Base-by-base conservation (phyloP, 23 red algal genomes). In the Gracilariopsis chorda region DNA sequence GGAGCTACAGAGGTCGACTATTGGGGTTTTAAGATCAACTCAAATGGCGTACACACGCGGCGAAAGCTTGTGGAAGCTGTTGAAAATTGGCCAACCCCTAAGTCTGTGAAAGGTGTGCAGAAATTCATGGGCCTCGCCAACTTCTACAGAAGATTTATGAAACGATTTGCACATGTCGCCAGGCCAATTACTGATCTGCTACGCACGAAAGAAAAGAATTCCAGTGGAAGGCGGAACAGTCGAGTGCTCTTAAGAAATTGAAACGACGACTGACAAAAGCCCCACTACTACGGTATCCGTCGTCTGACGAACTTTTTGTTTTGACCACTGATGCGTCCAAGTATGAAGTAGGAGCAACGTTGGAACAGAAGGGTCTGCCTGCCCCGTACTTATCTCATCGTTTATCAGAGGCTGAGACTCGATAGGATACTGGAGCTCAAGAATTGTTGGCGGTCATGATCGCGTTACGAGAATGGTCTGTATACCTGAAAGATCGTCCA, bases 361-460 rank as follows among this genome's bases (percentile, higher is more conserved):
- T 78, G 19, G 72, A 78, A 48, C 72, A 78, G 43, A 48, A 78
- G 16, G 23, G 23, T 12, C 72, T 48, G 16, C 72, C 39, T 78
- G 43, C 48, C 11, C 20, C 72, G 33, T 51, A 27, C 25, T 48
- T 78, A 17, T 78, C 29, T 17, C 72, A 78, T 27, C 44, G 72
- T 27, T 32, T 78, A 27, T 78, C 39, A 48, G 72, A 78, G 14
- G 19, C 72, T 13, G 43, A 78, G 39, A 51, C 32, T 39, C 13
- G 25, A 48, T 78, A 39, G 72, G 72, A 78, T 48, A 49, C 43
- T 48, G 36, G 72, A 51, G 72, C 44, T 48, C 72, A 78, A 78
- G 72, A 78, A 48, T 27, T 78, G 17, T 27, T 78, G 13, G 29
- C 1, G 19, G 0, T 48, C 12, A 1, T 78, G 72, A 43, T 48